Base-by-base conservation (phyloP, 371 early-diverging fungal genomes). In the Syncephalastrum sp. region DNA sequence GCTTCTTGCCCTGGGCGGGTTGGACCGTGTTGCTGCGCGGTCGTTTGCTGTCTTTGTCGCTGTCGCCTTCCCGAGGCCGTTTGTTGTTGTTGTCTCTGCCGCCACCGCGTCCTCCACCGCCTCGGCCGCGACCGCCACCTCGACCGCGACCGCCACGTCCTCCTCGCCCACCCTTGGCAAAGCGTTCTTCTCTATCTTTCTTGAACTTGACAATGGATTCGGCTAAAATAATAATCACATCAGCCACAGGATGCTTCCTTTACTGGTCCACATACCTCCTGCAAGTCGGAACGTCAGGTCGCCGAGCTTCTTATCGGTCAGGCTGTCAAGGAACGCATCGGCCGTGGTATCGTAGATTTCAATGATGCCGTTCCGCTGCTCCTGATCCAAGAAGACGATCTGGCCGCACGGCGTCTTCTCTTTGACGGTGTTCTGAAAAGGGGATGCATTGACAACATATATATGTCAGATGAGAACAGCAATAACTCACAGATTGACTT, bases 261-360 rank as follows among this genome's bases (percentile, higher is more conserved):
- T 33, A 10, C 12, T 46, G 24, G 19, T 6, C 14, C 17, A 48
- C 54, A 52, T 51, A 67, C 68, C 56, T 42, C 54, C 57, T 10
- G 68, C 57, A 17, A 59, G 42, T n/a, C 53, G 46, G 47, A 68
- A 68, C 10, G 60, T 63, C 55, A 68, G 42, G 4, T 33, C 51
- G 19, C 64, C 63, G 29, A 70, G 27, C 24, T 67, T 69, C 47
- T 67, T 67, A 23, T 73, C 68, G 0, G 29, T 61, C 43, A 72
- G 50, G 19, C 54, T 57, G 1, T 14, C 55, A 47, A 78, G 60
- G 53, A 75, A 73, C 19, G 66, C 67, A 24, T 78, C 79, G 2
- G 72, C 67, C 0, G 64, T 63, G 3, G 51, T 57, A 1, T 70
- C 65, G 15, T 53, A 54, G 38, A 78, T 29, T 53, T 73, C 67